Evolutionary conservation across 768 basidiomycete species (phyloP), one percentile per base, ranked within the genome.

Genomic region (Rhizopogon roseolus): DNA sequence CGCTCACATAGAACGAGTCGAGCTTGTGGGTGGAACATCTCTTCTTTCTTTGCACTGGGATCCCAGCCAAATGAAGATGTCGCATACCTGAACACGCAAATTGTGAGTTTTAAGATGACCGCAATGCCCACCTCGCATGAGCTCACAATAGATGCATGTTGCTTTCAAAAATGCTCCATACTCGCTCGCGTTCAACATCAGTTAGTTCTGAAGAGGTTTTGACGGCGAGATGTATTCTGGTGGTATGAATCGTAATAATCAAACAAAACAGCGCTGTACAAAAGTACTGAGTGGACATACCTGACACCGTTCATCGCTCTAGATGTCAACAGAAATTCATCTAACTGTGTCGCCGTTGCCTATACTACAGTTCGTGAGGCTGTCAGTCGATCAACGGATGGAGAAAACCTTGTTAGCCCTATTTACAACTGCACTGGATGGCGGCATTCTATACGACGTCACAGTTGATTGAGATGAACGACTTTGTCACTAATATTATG

Each of bases 21-120:
- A 42, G 86, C 83, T 29, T 73, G 64, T 2, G 61, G 42, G 61
- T 85, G 62, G 60, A 89, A 90, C 36, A 90, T 64, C 62, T 92
- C 87, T 36, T 65, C 67, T 37, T 63, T 66, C 69, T 90, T 90
- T 7, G 71, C 62, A 1, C 58, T 55, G 29, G 85, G 79, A 50
- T 86, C 65, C 84, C 86, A 90, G 42, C 85, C 85, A 63, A 86
- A 79, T 16, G 82, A 81, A 4, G 86, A 86, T 6, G 60, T 49
- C 11, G 62, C 64, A 59, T 81, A 86, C 19, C 86, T 88, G 66
- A 59, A n/a, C 37, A n/a, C 17, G 34, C 9, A 16, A 41, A 14
- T 34, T 2, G 8, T 34, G 45, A 46, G 29, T 13, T 22, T 14
- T n/a, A 17, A 17, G 25, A 40, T n/a, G 41, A 3, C 34, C 0